Percentiles rank a stretch among this genome's conserved stretches.
phyloP scores from a whole-genome alignment of 441 rosid genomes.

The Euphorbia celastroides region DNA sequence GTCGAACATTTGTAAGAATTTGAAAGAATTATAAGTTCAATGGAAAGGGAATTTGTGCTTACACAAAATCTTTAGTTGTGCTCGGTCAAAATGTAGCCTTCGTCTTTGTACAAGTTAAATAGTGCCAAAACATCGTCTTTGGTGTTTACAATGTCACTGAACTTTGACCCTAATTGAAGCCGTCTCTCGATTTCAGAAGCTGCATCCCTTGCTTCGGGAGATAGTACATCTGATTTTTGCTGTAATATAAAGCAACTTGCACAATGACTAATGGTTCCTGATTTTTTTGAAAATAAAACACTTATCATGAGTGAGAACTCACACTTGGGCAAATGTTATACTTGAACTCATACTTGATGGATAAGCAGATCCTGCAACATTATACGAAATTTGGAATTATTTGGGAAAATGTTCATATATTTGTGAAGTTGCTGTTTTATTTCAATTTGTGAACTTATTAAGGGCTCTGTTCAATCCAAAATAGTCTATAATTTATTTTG shows the following conservation, averaged over 20 bases:
- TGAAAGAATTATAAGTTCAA: too few relatives aligned
- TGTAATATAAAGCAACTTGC: slow-evolving; percentile 21
- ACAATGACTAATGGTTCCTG: not conserved
- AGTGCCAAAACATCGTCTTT: slow-evolving; percentile 74
- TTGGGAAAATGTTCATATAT: too few relatives aligned
- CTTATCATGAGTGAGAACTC: not conserved
- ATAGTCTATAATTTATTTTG: too few relatives aligned
- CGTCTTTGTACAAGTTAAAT: slow-evolving; percentile 55
- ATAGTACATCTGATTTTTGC: slow-evolving; percentile 37
- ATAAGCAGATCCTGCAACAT: too few relatives aligned
- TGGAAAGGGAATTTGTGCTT: slow-evolving; percentile 24
- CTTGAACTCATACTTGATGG: too few relatives aligned
- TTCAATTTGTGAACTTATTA: too few relatives aligned
- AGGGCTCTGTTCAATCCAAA: too few relatives aligned
- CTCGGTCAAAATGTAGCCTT: slow-evolving; percentile 82
- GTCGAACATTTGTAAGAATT: too few relatives aligned
- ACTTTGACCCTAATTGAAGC: slow-evolving; percentile 73
- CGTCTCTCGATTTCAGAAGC: slow-evolving; percentile 70
- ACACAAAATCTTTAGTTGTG: slow-evolving; percentile 60
- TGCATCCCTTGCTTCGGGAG: slow-evolving; percentile 67
- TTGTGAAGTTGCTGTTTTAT: too few relatives aligned
- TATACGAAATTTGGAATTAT: too few relatives aligned
- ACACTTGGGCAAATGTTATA: too few relatives aligned
- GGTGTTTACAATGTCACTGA: slow-evolving; percentile 62
- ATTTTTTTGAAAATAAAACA: not conserved